phyloP scores from a whole-genome alignment of 2,329 filamentous ascomycete species.

The Phialophora verrucosa region DNA sequence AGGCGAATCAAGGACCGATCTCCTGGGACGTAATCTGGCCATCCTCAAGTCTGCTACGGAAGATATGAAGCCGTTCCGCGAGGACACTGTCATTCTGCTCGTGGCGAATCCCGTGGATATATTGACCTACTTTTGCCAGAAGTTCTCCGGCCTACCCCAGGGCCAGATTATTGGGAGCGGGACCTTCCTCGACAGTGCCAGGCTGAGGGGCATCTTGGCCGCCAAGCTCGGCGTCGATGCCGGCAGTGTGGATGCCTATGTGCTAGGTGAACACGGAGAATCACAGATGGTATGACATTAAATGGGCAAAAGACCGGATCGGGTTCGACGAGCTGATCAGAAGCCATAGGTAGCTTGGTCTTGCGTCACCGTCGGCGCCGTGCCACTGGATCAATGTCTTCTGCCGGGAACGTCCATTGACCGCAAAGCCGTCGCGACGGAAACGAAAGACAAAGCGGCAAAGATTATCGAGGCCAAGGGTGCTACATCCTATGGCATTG shows the following conservation, averaged over 20 bases:
- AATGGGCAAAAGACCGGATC: not conserved
- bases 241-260: constrained; percentile 50
- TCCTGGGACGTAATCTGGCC: constrained; percentile 56
- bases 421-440: constrained; percentile 48
- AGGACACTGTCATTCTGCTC: constrained; percentile 57
- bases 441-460: constrained; percentile 56
- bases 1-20: constrained; percentile 54
- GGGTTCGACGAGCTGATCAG: constrained; percentile 5
- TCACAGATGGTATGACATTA: constrained; percentile 49
- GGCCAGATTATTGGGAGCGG: constrained; percentile 60
- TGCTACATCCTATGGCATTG: constrained; percentile 58
- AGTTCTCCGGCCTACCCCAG: constrained; percentile 55
- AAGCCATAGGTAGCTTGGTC: constrained; percentile 51
- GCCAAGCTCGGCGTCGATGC: constrained; percentile 41
- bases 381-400: constrained; percentile 48
- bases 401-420: constrained; percentile 41
- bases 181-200: constrained; percentile 59
- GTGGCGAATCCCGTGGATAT: constrained; percentile 64
- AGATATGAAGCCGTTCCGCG: constrained; percentile 56
- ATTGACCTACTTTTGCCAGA: constrained; percentile 57
- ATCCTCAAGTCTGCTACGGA: constrained; percentile 57
- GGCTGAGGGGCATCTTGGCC: constrained; percentile 45
- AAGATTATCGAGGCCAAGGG: constrained; percentile 59
- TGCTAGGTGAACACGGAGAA: constrained; percentile 58
- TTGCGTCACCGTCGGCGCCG: constrained; percentile 50